phyloP scores from a whole-genome alignment of 768 basidiomycete species.

The Holtermannia corniformis region DNA sequence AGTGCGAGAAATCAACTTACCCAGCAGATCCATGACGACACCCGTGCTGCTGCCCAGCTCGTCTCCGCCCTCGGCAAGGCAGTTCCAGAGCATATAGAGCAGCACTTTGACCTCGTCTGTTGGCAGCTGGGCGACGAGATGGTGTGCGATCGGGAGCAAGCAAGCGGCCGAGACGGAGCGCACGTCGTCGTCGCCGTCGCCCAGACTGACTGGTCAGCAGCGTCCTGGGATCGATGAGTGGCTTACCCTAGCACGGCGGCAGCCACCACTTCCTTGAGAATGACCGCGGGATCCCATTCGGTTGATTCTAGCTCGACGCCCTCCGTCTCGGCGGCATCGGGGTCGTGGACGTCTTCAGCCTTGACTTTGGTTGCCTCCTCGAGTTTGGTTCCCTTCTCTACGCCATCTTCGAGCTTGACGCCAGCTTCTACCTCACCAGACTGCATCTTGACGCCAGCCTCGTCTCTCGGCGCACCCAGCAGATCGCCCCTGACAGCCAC shows the following conservation, averaged over 20 bases:
- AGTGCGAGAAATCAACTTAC: conserved; percentile 44
- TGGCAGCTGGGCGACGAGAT: conserved; percentile 61
- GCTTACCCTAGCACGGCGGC: conserved; percentile 82
- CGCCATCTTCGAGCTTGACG: conserved; percentile 5
- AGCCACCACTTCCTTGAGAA: conserved; percentile 74
- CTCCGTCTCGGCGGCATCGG: not conserved
- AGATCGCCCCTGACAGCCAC: conserved; percentile 86
- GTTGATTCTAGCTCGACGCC: conserved; percentile 42
- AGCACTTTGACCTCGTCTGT: conserved; percentile 63
- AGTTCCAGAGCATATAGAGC: conserved; percentile 78
- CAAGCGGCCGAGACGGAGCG: conserved; percentile 90
- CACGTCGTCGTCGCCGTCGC: conserved; percentile 90
- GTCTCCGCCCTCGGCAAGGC: conserved; percentile 85
- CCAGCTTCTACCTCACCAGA: conserved; percentile 25
- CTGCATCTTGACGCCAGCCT: not conserved
- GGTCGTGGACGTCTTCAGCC: not conserved
- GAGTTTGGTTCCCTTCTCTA: not conserved
- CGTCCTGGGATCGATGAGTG: not conserved
- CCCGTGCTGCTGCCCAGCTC: conserved; percentile 94
- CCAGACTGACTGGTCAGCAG: conserved; percentile 49
- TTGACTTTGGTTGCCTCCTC: conserved; percentile 16
- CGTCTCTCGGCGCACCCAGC: conserved; percentile 45
- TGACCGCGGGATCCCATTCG: conserved; percentile 41
- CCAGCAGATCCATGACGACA: conserved; percentile 93
- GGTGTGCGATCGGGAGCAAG: conserved; percentile 71